Evolutionary conservation across 1,284 basidiomycete genomes (phyloP), one percentile per base, ranked within the genome.

Genomic region (Gymnopus androsaceus): DNA sequence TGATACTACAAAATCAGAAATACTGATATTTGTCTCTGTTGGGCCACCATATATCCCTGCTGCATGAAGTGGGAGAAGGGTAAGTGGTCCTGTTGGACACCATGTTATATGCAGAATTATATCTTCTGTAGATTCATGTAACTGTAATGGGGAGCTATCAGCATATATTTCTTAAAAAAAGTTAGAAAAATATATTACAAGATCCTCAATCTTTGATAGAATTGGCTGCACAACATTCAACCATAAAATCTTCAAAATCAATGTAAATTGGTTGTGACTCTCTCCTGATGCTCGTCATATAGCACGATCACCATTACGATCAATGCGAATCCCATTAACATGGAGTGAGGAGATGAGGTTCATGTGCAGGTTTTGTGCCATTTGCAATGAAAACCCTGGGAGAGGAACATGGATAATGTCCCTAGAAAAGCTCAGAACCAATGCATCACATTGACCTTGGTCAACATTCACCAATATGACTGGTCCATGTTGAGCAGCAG

Each of bases 1-100:
- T 15, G 49, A 51, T 3, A 51, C 36, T 6, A 58, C 59, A 56
- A 54, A 59, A 46, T 64, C 63, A 31, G 58, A 47, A 0, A 58
- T 15, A 23, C n/a, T n/a, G n/a, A n/a, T n/a, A n/a, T n/a, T n/a
- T n/a, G n/a, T n/a, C n/a, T n/a, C n/a, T n/a, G n/a, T n/a, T n/a
- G n/a, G n/a, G n/a, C n/a, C n/a, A n/a, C n/a, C n/a, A n/a, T n/a
- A n/a, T n/a, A n/a, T n/a, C 49, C 28, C 19, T 25, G 4, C 38
- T 4, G n/a, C n/a, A n/a, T n/a, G n/a, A n/a, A n/a, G n/a, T n/a
- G n/a, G n/a, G n/a, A n/a, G n/a, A n/a, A n/a, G n/a, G n/a, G n/a
- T n/a, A n/a, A n/a, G n/a, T 4, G 12, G 4, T 4, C 14, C 42
- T 7, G 21, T 56, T 8, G 61, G 60, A 3, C 70, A 33, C 14